Base-by-base conservation (phyloP, 1,284 basidiomycete genomes). In the Erythrobasidium hasegawianum region DNA sequence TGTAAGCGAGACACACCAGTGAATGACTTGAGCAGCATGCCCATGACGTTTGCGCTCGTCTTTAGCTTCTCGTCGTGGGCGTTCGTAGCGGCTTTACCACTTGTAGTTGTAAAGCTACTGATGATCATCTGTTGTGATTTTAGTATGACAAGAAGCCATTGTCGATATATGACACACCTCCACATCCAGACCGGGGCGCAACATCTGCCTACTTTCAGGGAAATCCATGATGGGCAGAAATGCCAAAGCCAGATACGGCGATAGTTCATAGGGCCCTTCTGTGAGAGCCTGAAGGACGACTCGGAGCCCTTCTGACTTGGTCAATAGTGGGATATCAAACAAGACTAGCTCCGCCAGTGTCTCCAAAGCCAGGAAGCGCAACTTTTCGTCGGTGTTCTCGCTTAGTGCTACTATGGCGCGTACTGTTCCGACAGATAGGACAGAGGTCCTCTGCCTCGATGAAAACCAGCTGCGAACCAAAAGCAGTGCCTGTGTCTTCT, bases 381-480 rank as follows among this genome's bases (percentile, higher is more conserved):
- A 87, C 0, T 89, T 87, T 75, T 98, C 96, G 69, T 98, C 95
- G 3, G 84, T 81, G 67, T 94, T 89, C 75, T 98, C 94, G 0
- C 93, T 91, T 3, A 95, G 84, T n/a, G 92, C 88, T 55, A 97
- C 86, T 10, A 98, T 79, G 1, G 90, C 87, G 38, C 96, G 85
- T 78, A 95, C 85, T 47, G 96, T 81, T 7, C 87, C 82, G 69
- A 90, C 87, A 0, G 71, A 68, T 2, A 72, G 56, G 1, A 75
- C 64, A 2, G 87, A 86, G 43, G 20, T 39, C 16, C 20, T 56
- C 13, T n/a, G 16, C 2, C 18, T 9, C 45, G 16, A 27, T 16
- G 11, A 64, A 26, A 65, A 56, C 10, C 59, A 56, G 20, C 18
- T 24, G 45, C 40, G 38, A 22, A 22, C 47, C 43, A 64, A 56